These are phyloP conservation scores for Penicillium sp. DNA, from an alignment of 2,329 filamentous ascomycete species.

Conservation along the genomic window DNA sequence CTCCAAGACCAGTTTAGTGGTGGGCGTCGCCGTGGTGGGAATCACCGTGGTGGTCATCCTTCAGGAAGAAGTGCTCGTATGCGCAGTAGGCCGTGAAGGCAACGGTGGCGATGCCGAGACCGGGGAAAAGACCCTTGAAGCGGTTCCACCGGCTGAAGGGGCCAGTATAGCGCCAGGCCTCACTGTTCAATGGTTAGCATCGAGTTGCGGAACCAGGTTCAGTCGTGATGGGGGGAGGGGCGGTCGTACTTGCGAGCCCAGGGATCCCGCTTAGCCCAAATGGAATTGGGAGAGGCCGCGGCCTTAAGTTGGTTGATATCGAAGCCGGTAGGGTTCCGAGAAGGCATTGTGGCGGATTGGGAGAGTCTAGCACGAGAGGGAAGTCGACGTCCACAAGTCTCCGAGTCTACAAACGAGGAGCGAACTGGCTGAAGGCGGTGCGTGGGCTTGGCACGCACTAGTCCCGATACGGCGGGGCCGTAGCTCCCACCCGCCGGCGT, in stretches of 20 bases:
- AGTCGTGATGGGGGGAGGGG: neutral
- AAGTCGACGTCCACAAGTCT: no score
- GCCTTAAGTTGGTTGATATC: conserved; percentile 79
- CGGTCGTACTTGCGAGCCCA: conserved; percentile 64
- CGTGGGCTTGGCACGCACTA: conserved; percentile 39
- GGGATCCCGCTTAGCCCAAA: conserved; percentile 58
- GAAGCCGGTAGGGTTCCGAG: conserved; percentile 83
- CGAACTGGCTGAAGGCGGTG: conserved; percentile 4
- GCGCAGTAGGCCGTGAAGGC: conserved; percentile 88
- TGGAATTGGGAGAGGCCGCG: conserved; percentile 64
- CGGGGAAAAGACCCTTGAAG: conserved; percentile 84
- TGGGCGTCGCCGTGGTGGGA: conserved; percentile 58
- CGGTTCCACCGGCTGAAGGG: conserved; percentile 87
- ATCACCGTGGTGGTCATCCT: conserved; percentile 62
- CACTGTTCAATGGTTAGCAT: conserved; percentile 57
- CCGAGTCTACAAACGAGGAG: no score
- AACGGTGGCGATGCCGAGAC: conserved; percentile 87
- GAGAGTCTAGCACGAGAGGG: conserved; percentile 9
- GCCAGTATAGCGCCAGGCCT: conserved; percentile 92
- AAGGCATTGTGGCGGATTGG: conserved; percentile 50
- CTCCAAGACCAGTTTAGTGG: conserved; percentile 51
- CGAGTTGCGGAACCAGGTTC: neutral
- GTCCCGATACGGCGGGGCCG: conserved; percentile 30
- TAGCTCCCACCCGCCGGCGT: conserved; percentile 8
- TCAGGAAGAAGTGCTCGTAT: conserved; percentile 86